Conservation (phyloP, 768 basidiomycete species). For the Russula ochroleuca region DNA sequence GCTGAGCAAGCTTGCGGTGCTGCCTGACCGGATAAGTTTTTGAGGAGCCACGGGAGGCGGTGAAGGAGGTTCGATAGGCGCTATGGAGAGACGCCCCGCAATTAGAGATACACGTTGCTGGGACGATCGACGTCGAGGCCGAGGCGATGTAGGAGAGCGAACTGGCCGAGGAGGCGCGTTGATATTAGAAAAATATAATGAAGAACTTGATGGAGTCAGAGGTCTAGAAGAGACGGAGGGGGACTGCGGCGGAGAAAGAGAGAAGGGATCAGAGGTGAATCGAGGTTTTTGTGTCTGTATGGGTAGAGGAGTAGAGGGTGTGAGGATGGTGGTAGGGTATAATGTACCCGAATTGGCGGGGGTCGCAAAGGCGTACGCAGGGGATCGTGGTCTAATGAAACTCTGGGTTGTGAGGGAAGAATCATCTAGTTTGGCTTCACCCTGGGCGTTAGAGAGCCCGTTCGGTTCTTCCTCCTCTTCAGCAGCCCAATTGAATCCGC, state of each 20-base stretch:
- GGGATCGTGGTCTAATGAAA: slow-evolving; percentile 22
- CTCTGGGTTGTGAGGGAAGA: slow-evolving; percentile 4
- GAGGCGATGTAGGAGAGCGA: slow-evolving; percentile 51
- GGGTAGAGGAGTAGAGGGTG: slow-evolving; percentile 21
- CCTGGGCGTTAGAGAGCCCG: slow-evolving; percentile 12
- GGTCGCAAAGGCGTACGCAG: slow-evolving; percentile 21
- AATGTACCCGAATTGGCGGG: slow-evolving; percentile 29
- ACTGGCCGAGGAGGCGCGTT: slow-evolving; percentile 36
- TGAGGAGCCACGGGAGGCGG: slow-evolving; percentile 57
- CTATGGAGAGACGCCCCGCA: slow-evolving; percentile 75
- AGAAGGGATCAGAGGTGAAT: slow-evolving; percentile 32
- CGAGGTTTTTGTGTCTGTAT: slow-evolving; percentile 21
- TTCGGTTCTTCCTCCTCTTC: slow-evolving; percentile 36
- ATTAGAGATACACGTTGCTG: slow-evolving; percentile 82
- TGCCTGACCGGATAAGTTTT: slow-evolving; percentile 59
- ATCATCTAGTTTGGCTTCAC: slow-evolving; percentile 20
- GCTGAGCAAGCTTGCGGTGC: slow-evolving; percentile 60
- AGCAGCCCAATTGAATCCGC: slow-evolving; percentile 69
- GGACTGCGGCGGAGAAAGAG: slow-evolving; percentile 32
- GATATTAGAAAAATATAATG: slow-evolving; percentile 33
- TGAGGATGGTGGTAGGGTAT: slow-evolving; percentile 29
- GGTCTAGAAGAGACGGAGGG: slow-evolving; percentile 31
- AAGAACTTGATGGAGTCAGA: slow-evolving; percentile 27
- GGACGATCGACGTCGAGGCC: slow-evolving; percentile 71
- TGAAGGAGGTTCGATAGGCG: slow-evolving; percentile 69